These are phyloP conservation scores for Tripterygium wilfordii DNA, from an alignment of 177 flowering plant genomes.

Conservation along the genomic window DNA sequence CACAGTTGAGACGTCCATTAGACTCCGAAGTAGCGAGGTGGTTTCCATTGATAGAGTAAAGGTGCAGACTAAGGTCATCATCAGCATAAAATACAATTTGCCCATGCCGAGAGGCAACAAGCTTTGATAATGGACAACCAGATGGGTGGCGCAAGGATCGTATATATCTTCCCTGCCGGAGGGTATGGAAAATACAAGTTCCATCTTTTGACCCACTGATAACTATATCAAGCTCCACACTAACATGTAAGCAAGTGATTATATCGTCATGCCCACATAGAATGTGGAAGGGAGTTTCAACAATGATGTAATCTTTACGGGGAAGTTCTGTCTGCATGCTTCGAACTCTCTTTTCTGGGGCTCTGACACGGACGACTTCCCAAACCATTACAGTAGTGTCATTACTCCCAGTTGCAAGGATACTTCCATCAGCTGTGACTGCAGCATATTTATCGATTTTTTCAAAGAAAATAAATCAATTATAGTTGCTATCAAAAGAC, in stretches of 20 bases:
- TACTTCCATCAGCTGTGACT: constrained; percentile 91
- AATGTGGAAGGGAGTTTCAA: constrained; percentile 85
- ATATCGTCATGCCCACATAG: constrained; percentile 99
- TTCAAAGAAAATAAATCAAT: background rate
- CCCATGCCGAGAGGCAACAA: constrained; percentile 86
- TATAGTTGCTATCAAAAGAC: too few species aligned
- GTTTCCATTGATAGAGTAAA: constrained; percentile 89
- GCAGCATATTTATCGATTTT: constrained; percentile 20
- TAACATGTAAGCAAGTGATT: constrained; percentile 82
- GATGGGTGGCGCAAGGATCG: constrained; percentile 84
- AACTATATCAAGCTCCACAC: constrained; percentile 87
- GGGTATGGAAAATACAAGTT: constrained; percentile 85
- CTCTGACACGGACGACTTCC: constrained; percentile 59
- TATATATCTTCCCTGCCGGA: constrained; percentile 83
- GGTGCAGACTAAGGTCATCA: constrained; percentile 83
- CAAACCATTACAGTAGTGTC: constrained; percentile 99
- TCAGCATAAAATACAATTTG: constrained; percentile 72
- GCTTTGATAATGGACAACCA: constrained; percentile 75
- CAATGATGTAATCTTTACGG: constrained; percentile 63
- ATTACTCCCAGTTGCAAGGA: constrained; percentile 97
- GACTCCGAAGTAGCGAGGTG: constrained; percentile 81
- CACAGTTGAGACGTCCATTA: constrained; percentile 83
- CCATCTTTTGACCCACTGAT: constrained; percentile 99
- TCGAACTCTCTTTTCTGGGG: constrained; percentile 57
- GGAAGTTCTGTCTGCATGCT: constrained; percentile 49